These are phyloP conservation scores for Crithidia thermophila DNA, from an alignment of 208 protist genomes.

Conservation along the genomic window DNA sequence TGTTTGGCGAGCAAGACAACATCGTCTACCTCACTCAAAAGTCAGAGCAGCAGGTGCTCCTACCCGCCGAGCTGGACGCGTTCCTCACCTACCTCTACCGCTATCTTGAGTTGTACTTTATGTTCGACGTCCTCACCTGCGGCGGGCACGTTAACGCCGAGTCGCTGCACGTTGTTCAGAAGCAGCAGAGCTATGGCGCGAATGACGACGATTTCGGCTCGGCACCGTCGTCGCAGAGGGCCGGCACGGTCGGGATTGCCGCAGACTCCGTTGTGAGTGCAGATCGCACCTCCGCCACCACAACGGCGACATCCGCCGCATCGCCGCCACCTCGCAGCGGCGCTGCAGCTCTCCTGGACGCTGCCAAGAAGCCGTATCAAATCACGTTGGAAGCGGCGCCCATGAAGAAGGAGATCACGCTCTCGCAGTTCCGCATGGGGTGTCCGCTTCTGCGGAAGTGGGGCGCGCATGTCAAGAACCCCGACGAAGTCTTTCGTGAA, in stretches of 20 bases:
- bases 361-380: conserved; percentile 30
- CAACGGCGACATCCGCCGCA: background rate
- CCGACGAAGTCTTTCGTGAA: conserved; percentile 34
- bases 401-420: conserved; percentile 41
- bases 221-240: background rate
- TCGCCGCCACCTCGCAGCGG: conserved; percentile 12
- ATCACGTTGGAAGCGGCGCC: conserved; percentile 28
- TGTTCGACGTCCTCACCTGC: conserved; percentile 79
- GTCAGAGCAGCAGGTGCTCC: conserved; percentile 57
- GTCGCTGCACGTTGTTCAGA: conserved; percentile 35
- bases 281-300: background rate
- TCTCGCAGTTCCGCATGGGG: conserved; percentile 34
- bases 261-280: background rate
- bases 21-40: conserved; percentile 48
- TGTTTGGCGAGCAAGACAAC: conserved; percentile 23
- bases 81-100: conserved; percentile 71
- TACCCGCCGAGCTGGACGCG: conserved; percentile 45
- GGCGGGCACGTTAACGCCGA: conserved; percentile 30
- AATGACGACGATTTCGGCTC: background rate
- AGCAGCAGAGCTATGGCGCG: conserved; percentile 20
- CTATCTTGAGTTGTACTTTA: conserved; percentile 82
- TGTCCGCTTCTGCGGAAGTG: conserved; percentile 47
- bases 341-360: conserved; percentile 24
- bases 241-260: background rate
- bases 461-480: conserved; percentile 47